Base-by-base conservation (phyloP, 2,329 filamentous ascomycete species). In the Elsinoe batatas region DNA sequence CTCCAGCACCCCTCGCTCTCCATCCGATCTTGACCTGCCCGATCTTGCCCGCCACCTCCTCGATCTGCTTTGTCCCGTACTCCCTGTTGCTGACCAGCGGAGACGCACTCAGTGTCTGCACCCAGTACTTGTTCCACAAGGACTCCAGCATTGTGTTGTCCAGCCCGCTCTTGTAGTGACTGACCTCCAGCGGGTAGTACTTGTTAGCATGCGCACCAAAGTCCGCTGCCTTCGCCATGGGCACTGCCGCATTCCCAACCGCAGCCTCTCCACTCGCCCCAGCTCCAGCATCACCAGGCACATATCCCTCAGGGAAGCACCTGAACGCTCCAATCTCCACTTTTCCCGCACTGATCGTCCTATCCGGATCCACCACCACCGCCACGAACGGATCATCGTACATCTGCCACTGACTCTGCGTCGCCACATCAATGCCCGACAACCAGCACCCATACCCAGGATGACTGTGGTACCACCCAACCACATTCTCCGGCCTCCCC, bases 51-150 rank as follows among this genome's bases (percentile, higher is more conserved):
- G 86, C 86, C 42, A 97, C 76, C 69, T 98, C 93, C 49, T 84
- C 76, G 72, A 98, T 93, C 71, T 96, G 91, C 70, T 91, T 93
- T 64, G 86, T 95, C 53, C 85, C 86, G 67, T 91, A 98, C 63
- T 96, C 91, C 60, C 91, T 87, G 67, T 95, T 97, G 56, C 88
- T 90, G 64, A 95, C 84, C 3, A 96, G 79, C 18, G 91, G 91
- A 63, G 84, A 93, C 64, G 95, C 88, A 32, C 89, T 94, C 17
- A 98, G 80, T 5, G 93, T 98, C 66, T 94, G 88, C 33, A 96
- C 91, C 93, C 90, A 95, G 76, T 98, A 98, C 72, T 97, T 97
- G 76, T 96, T 95, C 93, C 93, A 97, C 30, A 98, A 77, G 53
- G 89, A 79, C 65, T 94, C 88, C 4, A 98, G 77, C 20, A 98